phyloP scores from a whole-genome alignment of 495 filamentous ascomycete genomes.

The Daldinia childiae region DNA sequence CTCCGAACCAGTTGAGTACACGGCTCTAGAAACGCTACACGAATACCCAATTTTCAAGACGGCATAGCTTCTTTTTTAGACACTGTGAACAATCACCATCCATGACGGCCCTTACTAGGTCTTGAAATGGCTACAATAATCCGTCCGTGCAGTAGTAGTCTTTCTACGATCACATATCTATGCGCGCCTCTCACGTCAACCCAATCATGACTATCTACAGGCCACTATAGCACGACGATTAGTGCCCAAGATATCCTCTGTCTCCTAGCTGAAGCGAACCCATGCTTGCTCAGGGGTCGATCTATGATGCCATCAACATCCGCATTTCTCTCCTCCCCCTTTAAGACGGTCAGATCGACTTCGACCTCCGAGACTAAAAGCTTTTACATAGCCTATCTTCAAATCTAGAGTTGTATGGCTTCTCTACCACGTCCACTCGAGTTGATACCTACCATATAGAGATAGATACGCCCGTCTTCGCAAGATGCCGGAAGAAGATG shows the following conservation, averaged over 20 bases:
- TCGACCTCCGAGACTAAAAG: not conserved
- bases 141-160: conserved; percentile 33
- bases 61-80: not conserved
- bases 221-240: conserved; percentile 20
- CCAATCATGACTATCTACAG: conserved; percentile 23
- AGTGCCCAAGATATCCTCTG: not conserved
- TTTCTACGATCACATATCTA: conserved; percentile 15
- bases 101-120: conserved; percentile 16
- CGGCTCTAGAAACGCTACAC: conserved; percentile 17
- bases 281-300: conserved; percentile 9
- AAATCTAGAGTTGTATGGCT: not conserved
- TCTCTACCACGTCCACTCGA: not conserved
- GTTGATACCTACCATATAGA: conserved; percentile 5
- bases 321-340: conserved; percentile 4
- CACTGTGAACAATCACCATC: conserved; percentile 31
- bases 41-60: conserved; percentile 2
- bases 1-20: conserved; percentile 11
- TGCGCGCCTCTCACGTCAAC: conserved; percentile 7
- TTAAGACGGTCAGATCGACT: conserved; percentile 4
- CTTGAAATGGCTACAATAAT: conserved; percentile 19
- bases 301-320: conserved; percentile 11
- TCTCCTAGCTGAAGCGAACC: not conserved
- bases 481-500: conserved; percentile 7
- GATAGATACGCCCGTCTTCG: conserved; percentile 5
- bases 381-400: not conserved